Evolutionary conservation across 2,329 filamentous ascomycete species (phyloP).

Genomic region (Daldinia eschscholtzii): DNA sequence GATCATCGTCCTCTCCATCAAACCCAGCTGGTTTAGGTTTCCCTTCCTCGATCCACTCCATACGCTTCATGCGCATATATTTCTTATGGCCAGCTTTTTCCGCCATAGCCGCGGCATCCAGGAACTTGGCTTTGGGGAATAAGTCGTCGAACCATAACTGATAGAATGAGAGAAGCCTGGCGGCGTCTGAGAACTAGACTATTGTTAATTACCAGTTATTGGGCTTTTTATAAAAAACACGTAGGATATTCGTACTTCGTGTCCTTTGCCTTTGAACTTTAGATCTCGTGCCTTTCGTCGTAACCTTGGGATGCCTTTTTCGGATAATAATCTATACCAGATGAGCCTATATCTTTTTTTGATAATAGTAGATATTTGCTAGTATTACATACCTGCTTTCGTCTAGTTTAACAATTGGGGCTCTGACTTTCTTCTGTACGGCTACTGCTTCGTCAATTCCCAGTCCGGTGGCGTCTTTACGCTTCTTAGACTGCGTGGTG

Average conservation of each 20-base stretch:
- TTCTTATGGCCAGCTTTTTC: slow-evolving; percentile 94
- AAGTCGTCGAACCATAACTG: slow-evolving; percentile 97
- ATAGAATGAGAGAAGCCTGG: slow-evolving; percentile 87
- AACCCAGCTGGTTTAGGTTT: slow-evolving; percentile 62
- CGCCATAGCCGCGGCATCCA: slow-evolving; percentile 88
- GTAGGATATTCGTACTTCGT: slow-evolving; percentile 72
- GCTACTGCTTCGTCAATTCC: slow-evolving; percentile 91
- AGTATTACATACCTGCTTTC: slow-evolving; percentile 70
- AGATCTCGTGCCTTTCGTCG: slow-evolving; percentile 77
- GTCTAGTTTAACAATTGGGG: slow-evolving; percentile 86
- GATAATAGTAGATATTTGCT: not conserved
- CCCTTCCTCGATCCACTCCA: slow-evolving; percentile 85
- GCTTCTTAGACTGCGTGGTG: slow-evolving; percentile 59
- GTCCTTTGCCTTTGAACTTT: slow-evolving; percentile 90
- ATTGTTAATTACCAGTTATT: slow-evolving; percentile 19
- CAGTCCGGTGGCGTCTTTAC: slow-evolving; percentile 66
- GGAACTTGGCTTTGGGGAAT: slow-evolving; percentile 93
- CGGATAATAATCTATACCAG: slow-evolving; percentile 76
- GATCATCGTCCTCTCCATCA: slow-evolving; percentile 52
- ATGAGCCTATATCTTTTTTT: slow-evolving; percentile 12
- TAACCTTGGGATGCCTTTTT: slow-evolving; percentile 85
- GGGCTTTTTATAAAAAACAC: not conserved
- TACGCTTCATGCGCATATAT: slow-evolving; percentile 77
- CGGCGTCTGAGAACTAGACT: slow-evolving; percentile 82
- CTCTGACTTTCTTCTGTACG: slow-evolving; percentile 78